Conservation (phyloP, 352 stramenopile genomes). For the Globisporangium recalcitrans region DNA sequence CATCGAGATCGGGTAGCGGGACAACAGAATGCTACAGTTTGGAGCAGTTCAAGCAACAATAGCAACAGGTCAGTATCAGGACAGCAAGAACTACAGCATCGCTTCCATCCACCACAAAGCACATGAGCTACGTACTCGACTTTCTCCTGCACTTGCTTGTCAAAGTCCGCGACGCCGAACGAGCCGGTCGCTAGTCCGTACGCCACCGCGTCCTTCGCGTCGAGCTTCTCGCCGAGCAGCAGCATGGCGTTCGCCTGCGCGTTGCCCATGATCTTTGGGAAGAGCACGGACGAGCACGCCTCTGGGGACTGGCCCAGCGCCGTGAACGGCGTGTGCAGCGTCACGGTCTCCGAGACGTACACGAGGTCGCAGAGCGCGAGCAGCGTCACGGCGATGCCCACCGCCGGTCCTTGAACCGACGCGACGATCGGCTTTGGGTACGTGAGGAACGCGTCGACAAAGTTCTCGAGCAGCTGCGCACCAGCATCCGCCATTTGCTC, state of each 20-base stretch:
- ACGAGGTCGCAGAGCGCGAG: slow-evolving; percentile 88
- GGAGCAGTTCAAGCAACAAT: too few relatives aligned
- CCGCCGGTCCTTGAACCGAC: slow-evolving; percentile 85
- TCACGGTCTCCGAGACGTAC: slow-evolving; percentile 82
- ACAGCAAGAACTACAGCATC: too few relatives aligned
- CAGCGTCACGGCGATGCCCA: slow-evolving; percentile 88
- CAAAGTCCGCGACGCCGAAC: slow-evolving; percentile 61
- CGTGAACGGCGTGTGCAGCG: slow-evolving; percentile 91
- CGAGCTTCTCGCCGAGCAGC: slow-evolving; percentile 83
- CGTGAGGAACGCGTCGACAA: slow-evolving; percentile 71
- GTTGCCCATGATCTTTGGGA: slow-evolving; percentile 81
- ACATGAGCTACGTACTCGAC: slow-evolving; percentile 50
- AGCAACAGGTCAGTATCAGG: too few relatives aligned
- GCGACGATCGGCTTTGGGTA: slow-evolving; percentile 90
- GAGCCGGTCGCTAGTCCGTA: slow-evolving; percentile 44
- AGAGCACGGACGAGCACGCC: slow-evolving; percentile 85
- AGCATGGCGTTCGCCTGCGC: slow-evolving; percentile 84
- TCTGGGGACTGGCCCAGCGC: slow-evolving; percentile 87
- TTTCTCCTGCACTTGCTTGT: slow-evolving; percentile 46
- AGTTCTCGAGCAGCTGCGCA: slow-evolving; percentile 48
- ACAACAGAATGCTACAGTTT: slow-evolving; percentile 40
- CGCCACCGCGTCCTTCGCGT: slow-evolving; percentile 43
- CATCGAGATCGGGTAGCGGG: slow-evolving; percentile 59
- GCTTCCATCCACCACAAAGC: neutral
- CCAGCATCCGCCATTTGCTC: slow-evolving; percentile 58